Evolutionary conservation across 108 stramenopile genomes (phyloP).

Genomic region (Conticribra guillardii): DNA sequence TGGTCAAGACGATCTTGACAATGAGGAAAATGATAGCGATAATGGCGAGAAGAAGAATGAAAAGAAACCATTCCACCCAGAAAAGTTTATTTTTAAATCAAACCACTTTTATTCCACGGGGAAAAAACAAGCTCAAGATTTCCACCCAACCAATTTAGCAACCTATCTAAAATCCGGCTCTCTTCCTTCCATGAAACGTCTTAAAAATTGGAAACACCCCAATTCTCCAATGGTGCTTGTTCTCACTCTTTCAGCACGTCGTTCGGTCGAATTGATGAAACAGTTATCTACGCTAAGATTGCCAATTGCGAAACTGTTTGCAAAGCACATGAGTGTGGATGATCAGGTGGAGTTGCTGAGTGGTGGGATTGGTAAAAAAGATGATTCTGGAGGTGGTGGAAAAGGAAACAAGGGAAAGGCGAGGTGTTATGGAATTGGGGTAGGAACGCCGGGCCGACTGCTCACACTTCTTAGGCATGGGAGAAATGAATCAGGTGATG

Average conservation of each 20-base stretch:
- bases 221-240: slow-evolving; percentile 70
- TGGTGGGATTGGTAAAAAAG: slow-evolving; percentile 9
- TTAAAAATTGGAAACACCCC: slow-evolving; percentile 69
- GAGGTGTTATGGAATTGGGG: slow-evolving; percentile 63
- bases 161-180: slow-evolving; percentile 32
- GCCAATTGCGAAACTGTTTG: slow-evolving; percentile 81
- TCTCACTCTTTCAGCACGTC: slow-evolving; percentile 77
- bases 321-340: slow-evolving; percentile 76
- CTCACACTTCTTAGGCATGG: slow-evolving; percentile 45
- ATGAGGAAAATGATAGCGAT: neutral
- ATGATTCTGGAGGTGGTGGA: neutral
- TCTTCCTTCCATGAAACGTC: slow-evolving; percentile 56
- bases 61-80: neutral
- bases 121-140: slow-evolving; percentile 6
- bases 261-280: slow-evolving; percentile 76
- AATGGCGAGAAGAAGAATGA: neutral
- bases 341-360: slow-evolving; percentile 61
- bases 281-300: slow-evolving; percentile 65
- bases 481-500: slow-evolving; percentile 14
- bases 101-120: slow-evolving; percentile 23
- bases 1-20: neutral
- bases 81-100: slow-evolving; percentile 17
- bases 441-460: slow-evolving; percentile 85
- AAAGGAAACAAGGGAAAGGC: slow-evolving; percentile 16
- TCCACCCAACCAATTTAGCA: slow-evolving; percentile 26